Base-by-base conservation (phyloP, 768 basidiomycete genomes). In the Pisolithus tinctorius region DNA sequence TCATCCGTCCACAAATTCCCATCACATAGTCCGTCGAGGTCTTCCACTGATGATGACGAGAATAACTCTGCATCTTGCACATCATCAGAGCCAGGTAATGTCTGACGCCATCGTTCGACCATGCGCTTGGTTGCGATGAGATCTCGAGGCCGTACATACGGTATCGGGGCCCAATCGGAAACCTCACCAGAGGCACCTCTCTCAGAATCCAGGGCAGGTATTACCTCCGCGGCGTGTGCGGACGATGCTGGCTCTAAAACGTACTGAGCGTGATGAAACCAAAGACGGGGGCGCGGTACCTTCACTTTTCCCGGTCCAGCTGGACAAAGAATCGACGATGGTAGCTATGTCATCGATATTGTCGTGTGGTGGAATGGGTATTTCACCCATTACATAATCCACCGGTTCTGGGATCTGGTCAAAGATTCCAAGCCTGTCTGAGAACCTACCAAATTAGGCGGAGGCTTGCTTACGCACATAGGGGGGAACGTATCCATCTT, bases 61-160 rank as follows among this genome's bases (percentile, higher is more conserved):
- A 49, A 47, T 14, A 34, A 26, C 48, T 52, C 58, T 14, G 42
- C 30, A 34, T 53, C 54, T 4, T 6, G 37, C 43, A 42, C 49
- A 45, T 46, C 30, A 20, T 10, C 60, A 45, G 30, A 43, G 51
- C 43, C 47, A 39, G 66, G 66, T 34, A 67, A 48, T 16, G 56
- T 53, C n/a, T 59, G 52, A 2, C 66, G 64, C 66, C 66, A 67
- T 41, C 27, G 60, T 45, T 69, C 68, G 20, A 67, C 51, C 68
- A 68, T 68, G 36, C 55, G 45, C 16, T 58, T 64, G 16, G 41
- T 66, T 29, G 66, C 63, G 11, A 27, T 37, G 11, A 38, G 54
- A 39, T 68, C 57, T 34, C 49, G 65, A 31, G 62, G 56, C 47
- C 54, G 66, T 47, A 55, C 41, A 30, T 57, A 68, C 1, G 55